Percentiles rank a stretch among this genome's conserved stretches.
Evolutionary conservation across 2,329 filamentous ascomycete species (phyloP).

Genomic region (Ceratocystis cacaofunesta): DNA sequence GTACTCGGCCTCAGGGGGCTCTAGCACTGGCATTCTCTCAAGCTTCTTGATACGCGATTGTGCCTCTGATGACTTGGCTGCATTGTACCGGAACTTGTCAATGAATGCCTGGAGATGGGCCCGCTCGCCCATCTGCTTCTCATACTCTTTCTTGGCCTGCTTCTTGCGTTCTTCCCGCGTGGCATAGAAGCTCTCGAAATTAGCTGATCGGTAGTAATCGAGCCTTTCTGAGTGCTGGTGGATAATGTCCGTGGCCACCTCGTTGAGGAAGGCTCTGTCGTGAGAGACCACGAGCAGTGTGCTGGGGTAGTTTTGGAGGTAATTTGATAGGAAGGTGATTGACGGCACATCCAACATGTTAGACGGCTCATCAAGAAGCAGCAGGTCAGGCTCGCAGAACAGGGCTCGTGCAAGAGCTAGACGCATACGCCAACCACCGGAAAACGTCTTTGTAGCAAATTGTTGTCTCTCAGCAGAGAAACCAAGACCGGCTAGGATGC

Average conservation of each 20-base stretch:
- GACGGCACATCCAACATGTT: slow-evolving; percentile 99
- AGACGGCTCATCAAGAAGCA: slow-evolving; percentile 95
- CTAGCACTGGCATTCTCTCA: slow-evolving; percentile 87
- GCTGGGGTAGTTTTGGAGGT: slow-evolving; percentile 85
- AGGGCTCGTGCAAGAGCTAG: slow-evolving; percentile 84
- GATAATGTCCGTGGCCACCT: slow-evolving; percentile 97
- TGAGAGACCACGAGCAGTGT: slow-evolving; percentile 94
- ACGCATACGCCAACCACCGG: slow-evolving; percentile 99
- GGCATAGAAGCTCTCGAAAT: slow-evolving; percentile 94
- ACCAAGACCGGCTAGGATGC: slow-evolving; percentile 88
- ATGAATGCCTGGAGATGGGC: slow-evolving; percentile 95
- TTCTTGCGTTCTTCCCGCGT: slow-evolving; percentile 95
- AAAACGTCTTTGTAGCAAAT: slow-evolving; percentile 91
- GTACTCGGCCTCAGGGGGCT: slow-evolving; percentile 85
- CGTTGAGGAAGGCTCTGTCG: slow-evolving; percentile 97
- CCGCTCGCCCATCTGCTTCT: slow-evolving; percentile 90
- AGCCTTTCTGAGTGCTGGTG: slow-evolving; percentile 94
- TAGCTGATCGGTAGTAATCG: slow-evolving; percentile 96
- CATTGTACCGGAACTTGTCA: slow-evolving; percentile 99
- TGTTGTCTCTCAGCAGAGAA: slow-evolving; percentile 91
- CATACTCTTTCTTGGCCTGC: slow-evolving; percentile 91
- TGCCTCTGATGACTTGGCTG: slow-evolving; percentile 93
- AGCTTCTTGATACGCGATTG: slow-evolving; percentile 98
- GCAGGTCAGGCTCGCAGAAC: slow-evolving; percentile 91
- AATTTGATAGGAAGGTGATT: slow-evolving; percentile 93